Conservation (phyloP, 495 filamentous ascomycete species). For the Trypethelium eluteriae region DNA sequence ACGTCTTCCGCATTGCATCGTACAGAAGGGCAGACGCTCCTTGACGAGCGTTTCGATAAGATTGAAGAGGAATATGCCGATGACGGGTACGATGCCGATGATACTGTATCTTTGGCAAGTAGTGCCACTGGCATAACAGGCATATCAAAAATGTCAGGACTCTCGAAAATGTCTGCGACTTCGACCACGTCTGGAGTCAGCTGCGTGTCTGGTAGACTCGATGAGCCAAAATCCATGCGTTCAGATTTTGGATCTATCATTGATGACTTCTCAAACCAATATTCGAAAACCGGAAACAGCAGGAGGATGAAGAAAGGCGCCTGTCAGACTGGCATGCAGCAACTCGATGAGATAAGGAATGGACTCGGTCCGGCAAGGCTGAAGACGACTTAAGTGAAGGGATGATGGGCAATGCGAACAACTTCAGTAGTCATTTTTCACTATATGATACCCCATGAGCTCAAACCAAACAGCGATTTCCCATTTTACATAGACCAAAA, state of each 20-base stretch:
- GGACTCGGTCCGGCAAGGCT: slow-evolving; percentile 68
- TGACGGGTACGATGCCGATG: slow-evolving; percentile 48
- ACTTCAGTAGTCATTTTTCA: background rate
- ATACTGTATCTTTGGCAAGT: slow-evolving; percentile 47
- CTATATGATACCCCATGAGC: background rate
- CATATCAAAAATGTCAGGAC: slow-evolving; percentile 36
- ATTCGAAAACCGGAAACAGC: slow-evolving; percentile 63
- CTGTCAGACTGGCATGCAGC: slow-evolving; percentile 68
- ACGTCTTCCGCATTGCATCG: slow-evolving; percentile 79
- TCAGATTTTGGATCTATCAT: slow-evolving; percentile 79
- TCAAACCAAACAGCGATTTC: no score
- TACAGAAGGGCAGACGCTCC: slow-evolving; percentile 76
- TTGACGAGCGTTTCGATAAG: slow-evolving; percentile 88
- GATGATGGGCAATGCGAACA: background rate
- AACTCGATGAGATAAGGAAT: slow-evolving; percentile 82
- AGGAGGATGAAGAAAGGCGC: slow-evolving; percentile 65
- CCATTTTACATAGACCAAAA: no score
- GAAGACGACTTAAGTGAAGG: slow-evolving; percentile 21
- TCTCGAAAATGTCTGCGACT: slow-evolving; percentile 35
- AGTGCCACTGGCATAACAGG: slow-evolving; percentile 48
- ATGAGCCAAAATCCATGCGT: slow-evolving; percentile 44
- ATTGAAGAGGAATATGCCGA: slow-evolving; percentile 50
- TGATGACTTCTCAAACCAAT: slow-evolving; percentile 83
- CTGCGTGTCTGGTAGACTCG: slow-evolving; percentile 33
- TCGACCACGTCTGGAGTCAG: slow-evolving; percentile 37